These are phyloP conservation scores for Rhynchospora breviuscula DNA, from an alignment of 176 grass and related monocot genomes.

Conservation along the genomic window DNA sequence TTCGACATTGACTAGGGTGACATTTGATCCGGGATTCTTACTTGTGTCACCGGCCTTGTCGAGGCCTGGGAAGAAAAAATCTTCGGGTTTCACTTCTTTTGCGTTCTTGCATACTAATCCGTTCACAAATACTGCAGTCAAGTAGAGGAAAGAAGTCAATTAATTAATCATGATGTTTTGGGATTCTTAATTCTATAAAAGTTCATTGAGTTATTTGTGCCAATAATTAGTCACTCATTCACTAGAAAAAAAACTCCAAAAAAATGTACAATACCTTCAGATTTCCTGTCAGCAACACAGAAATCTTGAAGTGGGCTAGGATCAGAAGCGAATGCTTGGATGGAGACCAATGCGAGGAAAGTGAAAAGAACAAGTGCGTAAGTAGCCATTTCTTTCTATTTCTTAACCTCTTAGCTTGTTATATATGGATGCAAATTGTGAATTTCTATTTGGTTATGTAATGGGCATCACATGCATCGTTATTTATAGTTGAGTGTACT, in stretches of 20 bases:
- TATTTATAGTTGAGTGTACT: not conserved
- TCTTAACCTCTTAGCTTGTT: not conserved
- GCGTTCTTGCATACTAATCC: not conserved
- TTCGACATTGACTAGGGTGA: not conserved
- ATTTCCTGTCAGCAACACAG: not conserved
- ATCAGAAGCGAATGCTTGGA: constrained; percentile 33
- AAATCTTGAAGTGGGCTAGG: constrained; percentile 49
- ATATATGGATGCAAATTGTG: not conserved
- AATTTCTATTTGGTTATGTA: not conserved
- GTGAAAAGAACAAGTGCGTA: not conserved
- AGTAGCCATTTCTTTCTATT: not conserved
- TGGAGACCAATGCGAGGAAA: constrained; percentile 1
- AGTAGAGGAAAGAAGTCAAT: no score
- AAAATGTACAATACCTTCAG: no score
- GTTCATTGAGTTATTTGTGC: no score
- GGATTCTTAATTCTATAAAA: no score
- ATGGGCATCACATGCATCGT: not conserved
- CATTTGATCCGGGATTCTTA: not conserved
- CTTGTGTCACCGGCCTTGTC: not conserved
- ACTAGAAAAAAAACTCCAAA: no score
- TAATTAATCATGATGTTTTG: no score
- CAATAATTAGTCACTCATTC: no score
- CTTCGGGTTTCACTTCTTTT: not conserved
- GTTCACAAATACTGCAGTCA: not conserved
- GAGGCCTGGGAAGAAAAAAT: not conserved